A percentile compares a stretch with the other conserved stretches of the same genome.
phyloP scores from a whole-genome alignment of 495 filamentous ascomycete species.

The Stereocaulon alpinum region DNA sequence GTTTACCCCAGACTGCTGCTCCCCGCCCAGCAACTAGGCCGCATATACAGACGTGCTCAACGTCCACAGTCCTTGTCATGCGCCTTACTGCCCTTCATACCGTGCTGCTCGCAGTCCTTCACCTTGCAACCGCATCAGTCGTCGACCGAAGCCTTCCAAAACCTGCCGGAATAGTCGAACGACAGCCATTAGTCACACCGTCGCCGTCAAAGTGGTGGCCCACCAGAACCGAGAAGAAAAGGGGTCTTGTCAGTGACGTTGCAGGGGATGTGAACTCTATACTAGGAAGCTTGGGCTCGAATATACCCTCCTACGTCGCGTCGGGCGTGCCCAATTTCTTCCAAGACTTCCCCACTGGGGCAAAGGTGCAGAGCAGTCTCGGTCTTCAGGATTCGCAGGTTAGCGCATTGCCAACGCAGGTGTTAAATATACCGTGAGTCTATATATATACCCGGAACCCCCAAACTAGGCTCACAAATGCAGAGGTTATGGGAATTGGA shows the following conservation, averaged over 20 bases:
- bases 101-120: constrained; percentile 11
- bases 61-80: constrained; percentile 1
- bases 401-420: constrained; percentile 53
- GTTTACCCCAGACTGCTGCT: background rate
- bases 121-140: constrained; percentile 5
- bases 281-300: constrained; percentile 34
- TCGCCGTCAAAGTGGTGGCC: constrained; percentile 31
- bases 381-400: constrained; percentile 48
- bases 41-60: background rate
- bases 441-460: background rate
- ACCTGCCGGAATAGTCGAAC: constrained; percentile 20
- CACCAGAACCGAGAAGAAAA: constrained; percentile 30
- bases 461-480: background rate
- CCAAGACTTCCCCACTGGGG: constrained; percentile 54
- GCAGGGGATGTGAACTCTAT: constrained; percentile 34
- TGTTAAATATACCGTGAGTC: constrained; percentile 55
- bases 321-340: constrained; percentile 58
- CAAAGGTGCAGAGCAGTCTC: constrained; percentile 46
- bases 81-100: constrained; percentile 1
- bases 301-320: constrained; percentile 49
- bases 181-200: constrained; percentile 41
- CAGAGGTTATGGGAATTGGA: constrained; percentile 73
- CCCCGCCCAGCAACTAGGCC: background rate
- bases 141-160: constrained; percentile 15
- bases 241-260: constrained; percentile 39